Evolutionary conservation across 257 asterid genomes (phyloP), one percentile per base, ranked within the genome.

Genomic region (Lantana camara): DNA sequence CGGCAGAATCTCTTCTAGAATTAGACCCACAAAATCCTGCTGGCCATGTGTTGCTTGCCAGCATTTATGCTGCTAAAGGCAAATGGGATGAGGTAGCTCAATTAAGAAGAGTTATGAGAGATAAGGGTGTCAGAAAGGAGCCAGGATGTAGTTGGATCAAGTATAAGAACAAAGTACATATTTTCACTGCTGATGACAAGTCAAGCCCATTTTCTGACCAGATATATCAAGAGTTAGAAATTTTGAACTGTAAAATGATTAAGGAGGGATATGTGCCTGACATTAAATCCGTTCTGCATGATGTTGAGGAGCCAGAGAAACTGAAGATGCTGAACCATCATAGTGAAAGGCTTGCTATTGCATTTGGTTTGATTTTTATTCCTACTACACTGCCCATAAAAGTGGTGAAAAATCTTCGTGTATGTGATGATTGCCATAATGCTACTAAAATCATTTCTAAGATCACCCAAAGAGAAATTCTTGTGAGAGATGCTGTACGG

Each of bases 121-220:
- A 81, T 16, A 75, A 68, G 29, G 81, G 96, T 38, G 80, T 87
- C 17, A 83, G 86, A 57, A 85, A 82, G 63, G 97, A 90, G 56
- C 89, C 91, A 10, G 95, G 95, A 16, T 87, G 79, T 44, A 90
- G 97, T 69, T 90, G 97, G 95, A 78, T 90, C 47, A 88, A 87
- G 83, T 73, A 82, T 56, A 78, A 80, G 73, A 90, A 78, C 81
- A 80, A 60, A 70, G 83, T 85, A 61, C 82, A 76, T 47, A 67
- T 69, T 69, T 90, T 91, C 67, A 77, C 85, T 10, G 91, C 82
- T 24, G 98, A 88, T 64, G 96, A 91, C 54, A 78, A 68, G 49
- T 82, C 95, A 16, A 76, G 80, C 61, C 95, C 81, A 7, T 85
- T 79, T 16, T 53, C 87, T 3, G 79, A 75, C 49, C 80, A 75